A percentile compares a stretch with the other conserved stretches of the same genome.
Conservation (phyloP, 179 eudicot genomes). For the Patellifolia procumbens region DNA sequence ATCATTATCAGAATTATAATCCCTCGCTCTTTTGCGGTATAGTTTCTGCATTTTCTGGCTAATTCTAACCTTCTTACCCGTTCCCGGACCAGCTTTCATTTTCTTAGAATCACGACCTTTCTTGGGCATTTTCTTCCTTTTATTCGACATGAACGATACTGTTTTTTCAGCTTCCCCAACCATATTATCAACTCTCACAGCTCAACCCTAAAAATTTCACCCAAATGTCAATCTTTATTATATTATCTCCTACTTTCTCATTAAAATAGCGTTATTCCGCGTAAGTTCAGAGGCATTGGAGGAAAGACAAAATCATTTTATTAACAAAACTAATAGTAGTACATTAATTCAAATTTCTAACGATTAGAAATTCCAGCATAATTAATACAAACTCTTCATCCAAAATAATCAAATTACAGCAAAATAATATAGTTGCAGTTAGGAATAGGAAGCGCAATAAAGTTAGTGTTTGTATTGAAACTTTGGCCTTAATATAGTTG, state of each 20-base stretch:
- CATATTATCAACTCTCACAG: slow-evolving; percentile 22
- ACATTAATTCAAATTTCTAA: too few species aligned
- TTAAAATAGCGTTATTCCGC: neutral
- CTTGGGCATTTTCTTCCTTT: slow-evolving; percentile 52
- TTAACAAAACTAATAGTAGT: too few species aligned
- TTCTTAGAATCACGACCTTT: slow-evolving; percentile 48
- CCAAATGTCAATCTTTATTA: neutral
- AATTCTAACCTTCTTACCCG: slow-evolving; percentile 50
- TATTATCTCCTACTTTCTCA: neutral
- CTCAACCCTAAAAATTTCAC: slow-evolving; percentile 17
- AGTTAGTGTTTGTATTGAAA: too few species aligned
- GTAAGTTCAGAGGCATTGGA: too few species aligned
- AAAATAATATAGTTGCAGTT: too few species aligned
- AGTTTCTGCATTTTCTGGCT: slow-evolving; percentile 53
- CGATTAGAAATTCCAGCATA: too few species aligned
- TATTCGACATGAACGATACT: slow-evolving; percentile 23
- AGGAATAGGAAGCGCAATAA: too few species aligned
- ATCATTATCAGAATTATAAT: slow-evolving; percentile 59
- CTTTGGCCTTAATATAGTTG: too few species aligned
- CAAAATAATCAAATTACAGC: too few species aligned
- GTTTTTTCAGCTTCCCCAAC: slow-evolving; percentile 28
- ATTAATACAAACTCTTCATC: too few species aligned
- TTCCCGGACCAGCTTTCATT: slow-evolving; percentile 42
- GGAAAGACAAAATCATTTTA: too few species aligned
- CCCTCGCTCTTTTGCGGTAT: slow-evolving; percentile 62